A percentile compares a stretch with the other conserved stretches of the same genome.
phyloP scores from a whole-genome alignment of 2,329 filamentous ascomycete species.

The Penicillium polonicum region DNA sequence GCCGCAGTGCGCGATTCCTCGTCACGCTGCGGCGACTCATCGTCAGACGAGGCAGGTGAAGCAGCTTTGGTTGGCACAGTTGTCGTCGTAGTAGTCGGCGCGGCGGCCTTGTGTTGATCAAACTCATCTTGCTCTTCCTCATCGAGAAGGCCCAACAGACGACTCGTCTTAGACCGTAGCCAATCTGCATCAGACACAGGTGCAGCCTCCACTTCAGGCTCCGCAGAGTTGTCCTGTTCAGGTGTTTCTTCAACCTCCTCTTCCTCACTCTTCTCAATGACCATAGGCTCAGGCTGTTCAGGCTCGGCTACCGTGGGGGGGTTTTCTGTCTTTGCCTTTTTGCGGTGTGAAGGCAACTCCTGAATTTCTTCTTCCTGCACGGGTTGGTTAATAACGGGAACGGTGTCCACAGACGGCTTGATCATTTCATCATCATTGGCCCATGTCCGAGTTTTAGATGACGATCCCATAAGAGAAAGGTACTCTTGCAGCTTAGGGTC shows the following conservation, averaged over 20 bases:
- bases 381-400: constrained; percentile 22
- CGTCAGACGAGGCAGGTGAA: neutral
- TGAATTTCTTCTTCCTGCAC: constrained; percentile 22
- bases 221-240: constrained; percentile 21
- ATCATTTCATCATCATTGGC: constrained; percentile 52
- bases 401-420: constrained; percentile 24
- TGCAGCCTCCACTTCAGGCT: constrained; percentile 31
- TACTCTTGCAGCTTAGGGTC: constrained; percentile 86
- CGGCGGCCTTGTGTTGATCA: constrained; percentile 27
- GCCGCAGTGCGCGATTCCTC: constrained; percentile 24
- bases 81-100: constrained; percentile 13
- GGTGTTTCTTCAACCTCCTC: constrained; percentile 17
- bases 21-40: constrained; percentile 4
- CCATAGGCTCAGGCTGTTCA: constrained; percentile 25
- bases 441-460: constrained; percentile 64
- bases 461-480: constrained; percentile 73
- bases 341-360: constrained; percentile 45
- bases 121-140: constrained; percentile 53
- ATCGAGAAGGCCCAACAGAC: constrained; percentile 79
- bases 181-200: constrained; percentile 76
- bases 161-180: constrained; percentile 84
- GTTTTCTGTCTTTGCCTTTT: constrained; percentile 51
- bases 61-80: constrained; percentile 8
- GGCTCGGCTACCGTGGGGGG: constrained; percentile 40
- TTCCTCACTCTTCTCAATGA: constrained; percentile 24